A percentile compares a stretch with the other conserved stretches of the same genome.
Conservation (phyloP, 1,284 basidiomycete species). For the Inonotus hispidus region DNA sequence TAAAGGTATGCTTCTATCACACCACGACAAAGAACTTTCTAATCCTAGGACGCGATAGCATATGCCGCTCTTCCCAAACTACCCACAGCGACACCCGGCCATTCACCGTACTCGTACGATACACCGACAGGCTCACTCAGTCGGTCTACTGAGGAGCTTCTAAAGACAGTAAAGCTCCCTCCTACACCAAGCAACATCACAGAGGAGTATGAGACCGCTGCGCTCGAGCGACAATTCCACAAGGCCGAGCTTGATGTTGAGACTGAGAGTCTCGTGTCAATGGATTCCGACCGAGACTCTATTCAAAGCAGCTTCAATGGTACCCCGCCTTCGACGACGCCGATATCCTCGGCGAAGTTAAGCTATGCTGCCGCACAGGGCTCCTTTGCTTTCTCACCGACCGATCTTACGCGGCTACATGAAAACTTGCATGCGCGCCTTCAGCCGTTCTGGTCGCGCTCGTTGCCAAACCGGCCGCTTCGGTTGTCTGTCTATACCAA, state of each 20-base stretch:
- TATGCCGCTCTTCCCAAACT: conserved; percentile 62
- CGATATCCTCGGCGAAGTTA: conserved; percentile 1
- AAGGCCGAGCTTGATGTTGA: conserved; percentile 26
- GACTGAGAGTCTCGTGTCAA: conserved; percentile 16
- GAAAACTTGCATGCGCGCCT: conserved; percentile 70
- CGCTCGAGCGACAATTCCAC: conserved; percentile 43
- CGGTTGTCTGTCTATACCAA: conserved; percentile 47
- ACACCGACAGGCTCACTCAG: conserved; percentile 27
- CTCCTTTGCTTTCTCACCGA: conserved; percentile 18
- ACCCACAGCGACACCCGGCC: conserved; percentile 21
- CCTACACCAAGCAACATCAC: conserved; percentile 54
- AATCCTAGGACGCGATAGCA: conserved; percentile 33
- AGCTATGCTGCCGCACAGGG: conserved; percentile 9
- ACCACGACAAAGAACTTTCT: conserved; percentile 5
- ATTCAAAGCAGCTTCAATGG: conserved; percentile 12
- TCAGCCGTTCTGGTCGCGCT: conserved; percentile 73
- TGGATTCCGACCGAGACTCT: conserved; percentile 13
- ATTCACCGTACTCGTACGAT: conserved; percentile 18
- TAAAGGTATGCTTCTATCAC: conserved; percentile 45
- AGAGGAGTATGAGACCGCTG: conserved; percentile 51
- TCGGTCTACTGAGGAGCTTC: conserved; percentile 44
- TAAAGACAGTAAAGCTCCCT: conserved; percentile 42
- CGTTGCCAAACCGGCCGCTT: conserved; percentile 53
- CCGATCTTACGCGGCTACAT: conserved; percentile 51
- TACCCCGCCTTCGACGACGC: conserved; percentile 22